A percentile compares a stretch with the other conserved stretches of the same genome.
phyloP scores from a whole-genome alignment of 192 early-diverging fungal genomes.

The Coemansia sp. region DNA sequence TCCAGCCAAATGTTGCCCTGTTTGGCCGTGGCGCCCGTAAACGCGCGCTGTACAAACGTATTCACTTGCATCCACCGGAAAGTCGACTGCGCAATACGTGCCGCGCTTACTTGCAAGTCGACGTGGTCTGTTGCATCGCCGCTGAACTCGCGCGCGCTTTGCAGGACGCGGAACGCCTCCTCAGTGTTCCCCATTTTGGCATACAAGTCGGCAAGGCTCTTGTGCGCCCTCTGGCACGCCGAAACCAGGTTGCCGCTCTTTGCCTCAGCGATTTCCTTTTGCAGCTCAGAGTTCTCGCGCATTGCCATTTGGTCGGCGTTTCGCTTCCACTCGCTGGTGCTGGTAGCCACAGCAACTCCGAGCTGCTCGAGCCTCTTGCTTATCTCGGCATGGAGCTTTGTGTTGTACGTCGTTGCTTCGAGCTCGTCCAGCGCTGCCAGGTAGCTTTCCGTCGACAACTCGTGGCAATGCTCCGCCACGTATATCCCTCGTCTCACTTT shows the following conservation, averaged over 20 bases:
- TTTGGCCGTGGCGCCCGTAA: conserved; percentile 14
- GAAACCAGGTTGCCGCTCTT: conserved; percentile 24
- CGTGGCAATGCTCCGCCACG: conserved; percentile 23
- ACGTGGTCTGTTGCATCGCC: conserved; percentile 25
- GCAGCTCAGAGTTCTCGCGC: conserved; percentile 16
- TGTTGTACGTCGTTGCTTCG: conserved; percentile 20
- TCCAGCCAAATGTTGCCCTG: conserved; percentile 11
- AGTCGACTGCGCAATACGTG: conserved; percentile 21
- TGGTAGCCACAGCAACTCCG: not conserved
- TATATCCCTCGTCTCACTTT: conserved; percentile 35
- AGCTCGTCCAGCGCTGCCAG: conserved; percentile 30
- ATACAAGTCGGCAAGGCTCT: conserved; percentile 11
- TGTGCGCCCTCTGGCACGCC: conserved; percentile 25
- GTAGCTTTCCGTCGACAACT: conserved; percentile 23
- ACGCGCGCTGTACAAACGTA: conserved; percentile 28
- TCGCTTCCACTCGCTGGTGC: conserved; percentile 6
- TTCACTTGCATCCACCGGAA: conserved; percentile 41
- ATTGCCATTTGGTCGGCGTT: conserved; percentile 11
- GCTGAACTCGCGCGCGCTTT: conserved; percentile 34
- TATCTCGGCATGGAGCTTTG: conserved; percentile 7
- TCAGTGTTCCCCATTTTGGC: conserved; percentile 20
- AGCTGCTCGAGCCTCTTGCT: conserved; percentile 23
- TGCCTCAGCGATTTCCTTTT: conserved; percentile 13
- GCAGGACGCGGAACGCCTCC: conserved; percentile 29
- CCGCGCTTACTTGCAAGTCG: conserved; percentile 21